phyloP scores from a whole-genome alignment of 2,329 filamentous ascomycete genomes.

The Colletotrichum tamarilloi region DNA sequence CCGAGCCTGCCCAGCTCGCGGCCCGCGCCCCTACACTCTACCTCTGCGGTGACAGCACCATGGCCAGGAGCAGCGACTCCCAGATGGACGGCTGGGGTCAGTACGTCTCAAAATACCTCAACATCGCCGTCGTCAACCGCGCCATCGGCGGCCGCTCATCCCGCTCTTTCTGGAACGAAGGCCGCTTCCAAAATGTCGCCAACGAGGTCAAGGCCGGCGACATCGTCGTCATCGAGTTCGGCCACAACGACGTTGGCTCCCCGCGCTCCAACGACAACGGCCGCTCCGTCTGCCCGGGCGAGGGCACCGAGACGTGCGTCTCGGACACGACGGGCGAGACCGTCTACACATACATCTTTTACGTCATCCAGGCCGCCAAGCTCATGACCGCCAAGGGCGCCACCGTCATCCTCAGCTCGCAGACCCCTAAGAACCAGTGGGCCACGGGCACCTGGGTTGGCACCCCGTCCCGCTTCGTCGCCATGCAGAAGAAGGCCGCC shows the following conservation, averaged over 20 bases:
- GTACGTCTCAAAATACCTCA: slow-evolving; percentile 63
- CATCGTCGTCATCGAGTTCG: slow-evolving; percentile 77
- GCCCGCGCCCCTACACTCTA: slow-evolving; percentile 54
- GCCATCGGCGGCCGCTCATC: slow-evolving; percentile 75
- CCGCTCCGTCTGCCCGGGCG: slow-evolving; percentile 68
- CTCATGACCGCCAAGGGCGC: slow-evolving; percentile 67
- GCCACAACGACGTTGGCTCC: slow-evolving; percentile 77
- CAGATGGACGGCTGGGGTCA: slow-evolving; percentile 69
- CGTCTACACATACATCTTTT: slow-evolving; percentile 70
- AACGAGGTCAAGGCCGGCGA: slow-evolving; percentile 65
- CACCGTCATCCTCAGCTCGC: slow-evolving; percentile 67
- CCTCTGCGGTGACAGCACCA: slow-evolving; percentile 72
- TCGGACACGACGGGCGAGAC: slow-evolving; percentile 61
- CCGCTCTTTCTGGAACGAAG: slow-evolving; percentile 74
- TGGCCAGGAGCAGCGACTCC: slow-evolving; percentile 61
- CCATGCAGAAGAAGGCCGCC: slow-evolving; percentile 54
- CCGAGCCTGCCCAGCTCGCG: slow-evolving; percentile 18
- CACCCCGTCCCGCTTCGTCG: slow-evolving; percentile 63
- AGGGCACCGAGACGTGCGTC: slow-evolving; percentile 64
- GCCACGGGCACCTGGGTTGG: slow-evolving; percentile 65
- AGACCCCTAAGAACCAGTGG: slow-evolving; percentile 70
- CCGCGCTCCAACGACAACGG: slow-evolving; percentile 68
- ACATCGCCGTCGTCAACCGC: slow-evolving; percentile 63
- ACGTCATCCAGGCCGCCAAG: slow-evolving; percentile 67
- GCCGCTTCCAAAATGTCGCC: slow-evolving; percentile 70